Percentiles rank a stretch among this genome's conserved stretches.
Evolutionary conservation across 73 alveolate genomes (phyloP).

Genomic region (Paramecium pentaurelia): DNA sequence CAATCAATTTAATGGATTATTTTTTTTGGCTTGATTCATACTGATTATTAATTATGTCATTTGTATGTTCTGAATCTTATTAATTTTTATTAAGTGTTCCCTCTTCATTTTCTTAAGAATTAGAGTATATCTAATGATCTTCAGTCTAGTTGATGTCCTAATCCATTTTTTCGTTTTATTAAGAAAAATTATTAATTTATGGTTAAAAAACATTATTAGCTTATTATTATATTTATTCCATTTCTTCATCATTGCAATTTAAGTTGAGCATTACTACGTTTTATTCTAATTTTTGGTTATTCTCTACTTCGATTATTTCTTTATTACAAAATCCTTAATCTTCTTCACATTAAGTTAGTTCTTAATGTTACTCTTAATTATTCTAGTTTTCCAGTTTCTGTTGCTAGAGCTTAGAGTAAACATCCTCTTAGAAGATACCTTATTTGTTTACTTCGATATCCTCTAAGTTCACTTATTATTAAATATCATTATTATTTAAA

Average conservation of each 20-base stretch:
- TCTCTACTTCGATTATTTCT: not conserved
- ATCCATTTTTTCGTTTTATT: not conserved
- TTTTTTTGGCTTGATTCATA: not conserved
- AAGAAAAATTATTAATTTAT: not conserved
- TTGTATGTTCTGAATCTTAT: not conserved
- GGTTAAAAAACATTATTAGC: not conserved
- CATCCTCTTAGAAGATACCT: not conserved
- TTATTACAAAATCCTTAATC: not conserved
- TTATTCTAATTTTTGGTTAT: not conserved
- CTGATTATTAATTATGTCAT: not conserved
- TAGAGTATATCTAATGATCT: not conserved
- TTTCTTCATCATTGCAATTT: not conserved
- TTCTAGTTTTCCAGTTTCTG: not conserved
- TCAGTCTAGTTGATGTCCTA: not conserved
- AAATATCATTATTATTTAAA: not conserved
- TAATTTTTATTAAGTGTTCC: not conserved
- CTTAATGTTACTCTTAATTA: not conserved
- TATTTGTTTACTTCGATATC: not conserved
- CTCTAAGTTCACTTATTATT: not conserved
- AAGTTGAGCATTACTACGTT: not conserved
- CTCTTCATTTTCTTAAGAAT: not conserved
- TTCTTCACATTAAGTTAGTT: not conserved
- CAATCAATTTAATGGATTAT: not conserved
- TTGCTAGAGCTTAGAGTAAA: not conserved
- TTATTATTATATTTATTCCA: not conserved